A percentile compares a stretch with the other conserved stretches of the same genome.
Evolutionary conservation across 495 filamentous ascomycete genomes (phyloP).

Genomic region (Echria macrotheca): DNA sequence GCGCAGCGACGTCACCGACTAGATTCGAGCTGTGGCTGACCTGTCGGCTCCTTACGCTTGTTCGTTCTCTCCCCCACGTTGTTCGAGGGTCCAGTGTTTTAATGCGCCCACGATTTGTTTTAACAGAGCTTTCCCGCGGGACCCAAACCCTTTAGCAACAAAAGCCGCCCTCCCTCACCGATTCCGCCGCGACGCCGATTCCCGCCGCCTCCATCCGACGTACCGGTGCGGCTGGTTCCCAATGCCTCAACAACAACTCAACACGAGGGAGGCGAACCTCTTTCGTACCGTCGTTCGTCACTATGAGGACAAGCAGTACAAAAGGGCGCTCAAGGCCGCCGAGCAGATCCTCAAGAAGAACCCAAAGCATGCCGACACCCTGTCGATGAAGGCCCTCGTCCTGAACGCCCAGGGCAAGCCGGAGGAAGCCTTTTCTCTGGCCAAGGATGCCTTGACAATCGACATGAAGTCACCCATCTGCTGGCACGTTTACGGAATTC

Average conservation of each 20-base stretch:
- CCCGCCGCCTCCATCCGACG: conserved; percentile 9
- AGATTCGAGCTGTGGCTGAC: too few relatives aligned
- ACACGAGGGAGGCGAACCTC: conserved; percentile 84
- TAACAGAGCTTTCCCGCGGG: too few relatives aligned
- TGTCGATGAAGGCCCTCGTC: conserved; percentile 98
- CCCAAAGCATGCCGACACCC: conserved; percentile 94
- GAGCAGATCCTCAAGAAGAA: conserved; percentile 92
- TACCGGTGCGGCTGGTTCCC: conserved; percentile 13
- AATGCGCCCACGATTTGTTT: too few relatives aligned
- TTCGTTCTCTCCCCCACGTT: too few relatives aligned
- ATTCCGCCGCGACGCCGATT: background rate
- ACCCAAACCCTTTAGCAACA: background rate
- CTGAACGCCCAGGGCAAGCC: conserved; percentile 85
- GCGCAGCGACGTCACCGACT: too few relatives aligned
- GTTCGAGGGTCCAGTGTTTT: too few relatives aligned
- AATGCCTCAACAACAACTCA: conserved; percentile 82
- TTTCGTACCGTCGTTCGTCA: conserved; percentile 90
- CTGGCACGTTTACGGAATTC: conserved; percentile 98
- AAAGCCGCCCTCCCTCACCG: background rate
- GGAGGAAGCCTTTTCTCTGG: conserved; percentile 88
- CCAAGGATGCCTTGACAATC: conserved; percentile 81
- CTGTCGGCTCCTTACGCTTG: too few relatives aligned
- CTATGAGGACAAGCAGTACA: conserved; percentile 98
- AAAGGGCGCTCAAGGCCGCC: conserved; percentile 89
- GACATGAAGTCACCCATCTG: conserved; percentile 99